phyloP scores from a whole-genome alignment of 1,284 basidiomycete genomes.

The Mycosarcoma maydis region DNA sequence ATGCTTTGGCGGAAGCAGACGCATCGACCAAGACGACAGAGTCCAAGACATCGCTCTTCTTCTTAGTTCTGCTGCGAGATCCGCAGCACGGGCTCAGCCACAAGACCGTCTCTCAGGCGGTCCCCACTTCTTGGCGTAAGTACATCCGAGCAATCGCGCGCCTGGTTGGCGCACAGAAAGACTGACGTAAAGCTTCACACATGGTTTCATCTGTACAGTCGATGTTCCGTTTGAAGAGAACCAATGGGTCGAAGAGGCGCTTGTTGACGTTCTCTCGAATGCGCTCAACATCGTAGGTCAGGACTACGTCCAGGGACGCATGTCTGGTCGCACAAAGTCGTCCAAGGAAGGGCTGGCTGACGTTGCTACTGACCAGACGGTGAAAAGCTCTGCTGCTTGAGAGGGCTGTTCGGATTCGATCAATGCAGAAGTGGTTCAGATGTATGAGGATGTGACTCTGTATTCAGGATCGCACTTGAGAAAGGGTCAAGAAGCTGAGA shows the following conservation, averaged over 20 bases:
- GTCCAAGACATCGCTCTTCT: slow-evolving; percentile 51
- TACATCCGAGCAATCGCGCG: too few relatives aligned
- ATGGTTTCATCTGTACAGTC: slow-evolving; percentile 29
- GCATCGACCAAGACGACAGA: slow-evolving; percentile 4
- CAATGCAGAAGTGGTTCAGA: neutral
- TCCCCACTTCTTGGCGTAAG: slow-evolving; percentile 62
- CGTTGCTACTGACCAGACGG: slow-evolving; percentile 3
- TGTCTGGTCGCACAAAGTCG: slow-evolving; percentile 48
- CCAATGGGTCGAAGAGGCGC: slow-evolving; percentile 63
- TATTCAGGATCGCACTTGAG: neutral
- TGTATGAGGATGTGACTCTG: neutral
- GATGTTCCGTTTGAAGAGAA: slow-evolving; percentile 59
- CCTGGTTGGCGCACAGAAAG: too few relatives aligned
- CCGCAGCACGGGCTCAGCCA: slow-evolving; percentile 60
- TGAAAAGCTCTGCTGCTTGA: neutral
- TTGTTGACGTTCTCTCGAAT: slow-evolving; percentile 61
- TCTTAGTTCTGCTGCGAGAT: slow-evolving; percentile 59
- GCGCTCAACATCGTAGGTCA: slow-evolving; percentile 60
- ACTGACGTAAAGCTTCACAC: too few relatives aligned
- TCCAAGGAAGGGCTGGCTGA: slow-evolving; percentile 38
- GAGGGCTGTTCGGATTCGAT: neutral
- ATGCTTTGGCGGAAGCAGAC: neutral
- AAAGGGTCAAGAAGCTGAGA: neutral
- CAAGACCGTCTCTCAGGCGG: slow-evolving; percentile 58
- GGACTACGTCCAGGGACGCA: slow-evolving; percentile 60